These are phyloP conservation scores for Epichloe hybrida DNA, from an alignment of 2,329 filamentous ascomycete genomes.

Conservation along the genomic window DNA sequence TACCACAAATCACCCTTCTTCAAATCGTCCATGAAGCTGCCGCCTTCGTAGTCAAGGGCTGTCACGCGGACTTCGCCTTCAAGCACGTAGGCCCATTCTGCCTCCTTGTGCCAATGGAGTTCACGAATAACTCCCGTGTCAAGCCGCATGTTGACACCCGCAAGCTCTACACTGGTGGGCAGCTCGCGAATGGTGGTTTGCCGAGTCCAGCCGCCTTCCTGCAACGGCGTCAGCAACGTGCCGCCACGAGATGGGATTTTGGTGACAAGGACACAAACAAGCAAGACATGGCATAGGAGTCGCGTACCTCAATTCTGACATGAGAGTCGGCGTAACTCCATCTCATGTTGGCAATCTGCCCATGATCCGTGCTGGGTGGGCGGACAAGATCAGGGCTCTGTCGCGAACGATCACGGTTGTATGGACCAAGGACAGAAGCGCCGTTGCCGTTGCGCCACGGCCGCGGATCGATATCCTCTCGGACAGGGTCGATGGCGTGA, in stretches of 20 bases:
- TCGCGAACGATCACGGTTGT: slow-evolving; percentile 52
- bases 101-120: slow-evolving; percentile 70
- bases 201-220: slow-evolving; percentile 66
- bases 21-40: slow-evolving; percentile 65
- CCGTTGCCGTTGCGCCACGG: slow-evolving; percentile 53
- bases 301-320: slow-evolving; percentile 44
- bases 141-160: slow-evolving; percentile 67
- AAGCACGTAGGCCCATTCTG: slow-evolving; percentile 65
- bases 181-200: slow-evolving; percentile 58
- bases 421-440: slow-evolving; percentile 53
- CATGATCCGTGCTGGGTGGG: slow-evolving; percentile 60
- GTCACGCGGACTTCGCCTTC: slow-evolving; percentile 59
- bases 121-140: slow-evolving; percentile 61
- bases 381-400: slow-evolving; percentile 60
- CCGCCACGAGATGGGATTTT: not conserved
- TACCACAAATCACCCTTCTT: slow-evolving; percentile 70
- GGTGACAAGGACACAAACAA: not conserved
- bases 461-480: slow-evolving; percentile 47
- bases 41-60: slow-evolving; percentile 60
- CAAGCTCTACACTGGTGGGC: slow-evolving; percentile 53
- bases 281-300: not conserved
- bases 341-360: slow-evolving; percentile 55
- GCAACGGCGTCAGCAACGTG: slow-evolving; percentile 3
- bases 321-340: slow-evolving; percentile 58
- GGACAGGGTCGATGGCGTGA: slow-evolving; percentile 45